Percentiles rank a stretch among this genome's conserved stretches.
phyloP scores from a whole-genome alignment of 225 moss, liverwort and hornwort species.

The Marchantia paleacea region DNA sequence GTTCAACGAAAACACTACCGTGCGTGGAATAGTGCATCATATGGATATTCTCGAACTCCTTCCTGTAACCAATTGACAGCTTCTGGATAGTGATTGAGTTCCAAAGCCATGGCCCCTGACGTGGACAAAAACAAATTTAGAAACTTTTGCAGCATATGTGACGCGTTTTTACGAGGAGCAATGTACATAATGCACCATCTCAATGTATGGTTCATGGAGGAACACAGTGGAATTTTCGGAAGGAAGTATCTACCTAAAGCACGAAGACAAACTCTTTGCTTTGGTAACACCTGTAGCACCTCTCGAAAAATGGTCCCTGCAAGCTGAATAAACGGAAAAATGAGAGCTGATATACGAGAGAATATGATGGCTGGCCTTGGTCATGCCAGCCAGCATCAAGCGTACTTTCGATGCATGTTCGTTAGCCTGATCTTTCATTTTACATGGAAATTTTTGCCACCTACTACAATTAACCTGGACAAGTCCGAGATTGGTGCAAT shows the following conservation, averaged over 20 bases:
- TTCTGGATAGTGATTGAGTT: constrained; percentile 21
- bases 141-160: background rate
- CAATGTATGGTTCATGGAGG: background rate
- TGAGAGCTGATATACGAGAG: background rate
- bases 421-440: background rate
- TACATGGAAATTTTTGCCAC: background rate
- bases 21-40: constrained; percentile 37
- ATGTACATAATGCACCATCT: background rate
- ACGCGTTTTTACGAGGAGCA: background rate
- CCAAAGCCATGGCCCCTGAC: constrained; percentile 42
- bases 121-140: background rate
- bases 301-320: constrained; percentile 30
- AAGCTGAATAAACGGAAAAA: background rate
- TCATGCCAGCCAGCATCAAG: background rate
- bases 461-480: background rate
- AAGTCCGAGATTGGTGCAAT: background rate
- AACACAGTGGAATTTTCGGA: background rate
- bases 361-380: too few relatives aligned
- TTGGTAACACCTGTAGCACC: constrained; percentile 30
- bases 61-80: constrained; percentile 39
- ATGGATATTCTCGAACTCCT: constrained; percentile 34
- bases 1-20: constrained; percentile 9
- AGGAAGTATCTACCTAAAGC: constrained; percentile 27
- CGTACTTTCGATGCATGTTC: background rate
- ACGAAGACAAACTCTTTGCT: constrained; percentile 33